Evolutionary conservation across 108 stramenopile species (phyloP), one percentile per base, ranked within the genome.

Genomic region (Chaetoceros tenuissimus): DNA sequence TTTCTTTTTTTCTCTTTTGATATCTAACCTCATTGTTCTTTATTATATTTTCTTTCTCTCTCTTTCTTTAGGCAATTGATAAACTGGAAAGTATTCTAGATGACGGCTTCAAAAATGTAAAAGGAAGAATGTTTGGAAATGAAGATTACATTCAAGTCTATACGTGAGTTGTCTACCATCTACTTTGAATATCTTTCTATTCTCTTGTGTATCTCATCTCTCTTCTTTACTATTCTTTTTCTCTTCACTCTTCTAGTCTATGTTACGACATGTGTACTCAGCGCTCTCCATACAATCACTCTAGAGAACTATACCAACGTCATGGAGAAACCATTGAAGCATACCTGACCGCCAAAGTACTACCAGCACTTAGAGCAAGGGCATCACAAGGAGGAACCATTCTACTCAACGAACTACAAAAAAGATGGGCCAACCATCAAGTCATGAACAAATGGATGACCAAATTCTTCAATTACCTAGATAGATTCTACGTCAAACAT

Each of bases 211-310:
- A 47, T 48, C 45, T 21, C 51, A 29, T 27, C n/a, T 29, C 31
- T 31, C 49, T 55, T 17, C 31, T 60, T 20, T 34, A 31, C 26
- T 26, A 1, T n/a, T 28, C 24, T 24, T 20, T 24, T 17, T 26
- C 47, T 24, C 3, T 10, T 10, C 13, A 40, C 51, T 48, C 23
- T 23, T 71, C 67, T 85, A 99, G 94, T n/a, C 87, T 77, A 22
- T 98, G 96, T 79, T 99, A 99, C 79, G 94, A 97, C 71, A 99
- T 99, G 97, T 99, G 99, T 73, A 98, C 96, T 44, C 99, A 99
- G 67, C 86, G 96, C 13, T 75, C 85, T 23, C 99, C 99, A n/a
- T 96, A 96, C 87, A 99, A 98, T 75, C 97, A 90, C 88, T 96
- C 96, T 25, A 94, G 96, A 62, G 89, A 98, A 60, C 86, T 99